These are phyloP conservation scores for Kodamaea ohmeri DNA, from an alignment of 1,139 yeast species.

Conservation along the genomic window DNA sequence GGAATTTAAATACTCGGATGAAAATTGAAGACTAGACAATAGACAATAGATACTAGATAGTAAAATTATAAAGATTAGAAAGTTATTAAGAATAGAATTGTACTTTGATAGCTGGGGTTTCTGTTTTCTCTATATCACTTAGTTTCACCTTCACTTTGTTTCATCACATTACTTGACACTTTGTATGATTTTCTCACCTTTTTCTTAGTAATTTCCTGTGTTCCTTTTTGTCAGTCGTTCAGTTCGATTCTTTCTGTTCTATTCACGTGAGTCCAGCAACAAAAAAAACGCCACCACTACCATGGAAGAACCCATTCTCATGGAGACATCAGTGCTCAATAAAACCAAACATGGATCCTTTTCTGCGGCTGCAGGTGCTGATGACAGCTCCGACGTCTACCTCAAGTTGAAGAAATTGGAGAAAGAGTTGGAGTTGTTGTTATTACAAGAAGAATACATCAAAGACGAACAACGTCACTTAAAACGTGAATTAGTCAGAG, in stretches of 20 bases:
- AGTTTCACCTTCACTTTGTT: too few relatives aligned
- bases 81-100: too few relatives aligned
- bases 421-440: constrained; percentile 79
- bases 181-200: too few relatives aligned
- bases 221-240: not conserved
- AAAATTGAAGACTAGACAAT: too few relatives aligned
- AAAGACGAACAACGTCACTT: constrained; percentile 97
- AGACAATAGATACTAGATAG: too few relatives aligned
- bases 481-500: constrained; percentile 89
- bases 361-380: constrained; percentile 13
- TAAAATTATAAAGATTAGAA: too few relatives aligned
- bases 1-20: too few relatives aligned
- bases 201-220: not conserved
- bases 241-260: not conserved
- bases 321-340: constrained; percentile 16
- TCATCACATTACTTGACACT: too few relatives aligned
- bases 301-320: constrained; percentile 25
- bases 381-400: constrained; percentile 64
- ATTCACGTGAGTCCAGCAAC: constrained; percentile 1
- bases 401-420: constrained; percentile 81
- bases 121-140: too few relatives aligned
- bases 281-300: constrained; percentile 15
- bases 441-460: constrained; percentile 91
- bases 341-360: constrained; percentile 7
- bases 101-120: too few relatives aligned